phyloP scores from a whole-genome alignment of 768 basidiomycete genomes.

The Phlegmacium glaucopus region DNA sequence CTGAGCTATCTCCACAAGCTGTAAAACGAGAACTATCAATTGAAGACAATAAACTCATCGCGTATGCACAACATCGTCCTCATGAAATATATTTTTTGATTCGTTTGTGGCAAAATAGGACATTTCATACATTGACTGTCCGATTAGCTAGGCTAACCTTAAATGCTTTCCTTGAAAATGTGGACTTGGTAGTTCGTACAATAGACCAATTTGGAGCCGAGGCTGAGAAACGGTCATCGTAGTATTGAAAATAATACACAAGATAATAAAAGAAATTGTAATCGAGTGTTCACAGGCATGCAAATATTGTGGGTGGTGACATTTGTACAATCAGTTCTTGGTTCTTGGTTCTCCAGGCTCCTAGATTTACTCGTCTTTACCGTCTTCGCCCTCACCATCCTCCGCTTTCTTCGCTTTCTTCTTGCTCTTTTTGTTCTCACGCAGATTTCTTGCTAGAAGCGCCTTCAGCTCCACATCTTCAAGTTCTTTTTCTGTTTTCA shows the following conservation, averaged over 20 bases:
- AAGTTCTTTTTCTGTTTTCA: slow-evolving; percentile 87
- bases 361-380: slow-evolving; percentile 24
- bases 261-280: background rate
- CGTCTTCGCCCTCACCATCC: slow-evolving; percentile 25
- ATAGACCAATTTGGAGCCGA: slow-evolving; percentile 77
- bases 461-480: slow-evolving; percentile 85
- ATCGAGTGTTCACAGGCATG: background rate
- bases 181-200: slow-evolving; percentile 82
- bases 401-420: slow-evolving; percentile 72
- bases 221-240: slow-evolving; percentile 35
- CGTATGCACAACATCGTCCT: slow-evolving; percentile 46
- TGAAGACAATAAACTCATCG: slow-evolving; percentile 66
- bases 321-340: background rate
- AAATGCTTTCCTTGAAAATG: slow-evolving; percentile 87
- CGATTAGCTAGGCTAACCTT: slow-evolving; percentile 80
- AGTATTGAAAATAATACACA: slow-evolving; percentile 4
- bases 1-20: slow-evolving; percentile 76
- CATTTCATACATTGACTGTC: slow-evolving; percentile 74
- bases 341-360: no score
- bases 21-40: slow-evolving; percentile 72
- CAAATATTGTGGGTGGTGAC: no score
- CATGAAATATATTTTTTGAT: no score
- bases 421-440: slow-evolving; percentile 91
- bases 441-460: slow-evolving; percentile 71
- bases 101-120: slow-evolving; percentile 35